Base-by-base conservation (phyloP, 106 monocot species). In the Posidonia australis region DNA sequence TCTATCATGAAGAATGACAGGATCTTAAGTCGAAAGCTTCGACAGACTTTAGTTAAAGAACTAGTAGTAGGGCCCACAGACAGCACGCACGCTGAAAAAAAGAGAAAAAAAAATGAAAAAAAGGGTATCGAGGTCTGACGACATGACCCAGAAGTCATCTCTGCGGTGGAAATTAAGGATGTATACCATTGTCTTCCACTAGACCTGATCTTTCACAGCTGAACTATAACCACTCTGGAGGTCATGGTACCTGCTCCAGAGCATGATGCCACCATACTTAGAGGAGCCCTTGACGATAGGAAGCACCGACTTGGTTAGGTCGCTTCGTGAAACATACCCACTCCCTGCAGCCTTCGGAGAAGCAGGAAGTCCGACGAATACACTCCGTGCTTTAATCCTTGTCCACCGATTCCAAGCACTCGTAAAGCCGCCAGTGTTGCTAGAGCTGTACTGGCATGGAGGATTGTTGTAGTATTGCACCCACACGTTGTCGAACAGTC, bases 381-480 rank as follows among this genome's bases (percentile, higher is more conserved):
- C 12, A 31, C 32, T 20, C 17, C 23, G 18, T 0, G 71, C 71
- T 9, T 13, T 47, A 3, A 62, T 48, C 36, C 10, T 52, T 27
- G 60, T 51, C 71, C 71, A 71, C 20, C 18, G 23, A 19, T 62
- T 32, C 62, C 62, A 62, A 2, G 67, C 29, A 17, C 36, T 17
- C 19, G 24, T 30, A 26, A 65, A 44, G 16, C 2, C 48, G 9
- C 1, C 25, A 3, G 22, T 1, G 48, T 48, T 49, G 24, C 48
- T 11, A 5, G 27, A 10, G 12, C 59, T 42, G 54, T 72, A 72
- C 54, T 63, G 54, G 44, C 72, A 72, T 2, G 16, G 28, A 1
- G 54, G 72, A 43, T 72, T 72, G 55, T 72, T 72, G 72, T 72
- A 72, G 72, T 64, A 72, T 25, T 72, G 72, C 43, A 72, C 72